These are phyloP conservation scores for Tulasnella sp. DNA, from an alignment of 768 basidiomycete genomes.

Conservation along the genomic window DNA sequence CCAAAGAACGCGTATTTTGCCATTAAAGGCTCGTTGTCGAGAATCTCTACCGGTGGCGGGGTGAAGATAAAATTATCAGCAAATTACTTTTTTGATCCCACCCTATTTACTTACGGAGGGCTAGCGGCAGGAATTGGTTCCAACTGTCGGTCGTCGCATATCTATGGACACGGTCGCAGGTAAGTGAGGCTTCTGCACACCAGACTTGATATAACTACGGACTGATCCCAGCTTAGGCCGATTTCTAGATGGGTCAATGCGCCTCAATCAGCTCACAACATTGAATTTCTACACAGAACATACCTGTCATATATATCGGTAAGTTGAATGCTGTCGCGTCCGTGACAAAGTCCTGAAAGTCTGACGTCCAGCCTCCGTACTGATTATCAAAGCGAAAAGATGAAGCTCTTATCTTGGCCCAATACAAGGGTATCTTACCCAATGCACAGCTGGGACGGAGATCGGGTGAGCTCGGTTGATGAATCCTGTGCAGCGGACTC, in stretches of 20 bases:
- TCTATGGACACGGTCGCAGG: background rate
- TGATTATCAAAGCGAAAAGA: too few species aligned
- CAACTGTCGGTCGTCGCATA: background rate
- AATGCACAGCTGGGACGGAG: too few species aligned
- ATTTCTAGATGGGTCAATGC: background rate
- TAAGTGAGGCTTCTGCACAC: background rate
- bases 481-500: too few species aligned
- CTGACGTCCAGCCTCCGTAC: slow-evolving; percentile 6
- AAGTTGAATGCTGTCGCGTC: background rate
- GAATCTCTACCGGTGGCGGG: background rate
- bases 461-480: too few species aligned
- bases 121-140: slow-evolving; percentile 2
- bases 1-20: slow-evolving; percentile 10
- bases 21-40: background rate
- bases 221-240: slow-evolving; percentile 4
- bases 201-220: background rate
- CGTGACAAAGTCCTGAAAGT: slow-evolving; percentile 2
- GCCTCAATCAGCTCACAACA: too few species aligned
- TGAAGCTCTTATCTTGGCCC: too few species aligned
- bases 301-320: background rate
- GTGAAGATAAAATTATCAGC: background rate
- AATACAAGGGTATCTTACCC: too few species aligned
- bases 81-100: background rate
- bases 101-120: background rate
- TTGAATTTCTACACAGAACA: too few species aligned